Base-by-base conservation (phyloP, 2,329 filamentous ascomycete species). In the Escovopsis sp. region DNA sequence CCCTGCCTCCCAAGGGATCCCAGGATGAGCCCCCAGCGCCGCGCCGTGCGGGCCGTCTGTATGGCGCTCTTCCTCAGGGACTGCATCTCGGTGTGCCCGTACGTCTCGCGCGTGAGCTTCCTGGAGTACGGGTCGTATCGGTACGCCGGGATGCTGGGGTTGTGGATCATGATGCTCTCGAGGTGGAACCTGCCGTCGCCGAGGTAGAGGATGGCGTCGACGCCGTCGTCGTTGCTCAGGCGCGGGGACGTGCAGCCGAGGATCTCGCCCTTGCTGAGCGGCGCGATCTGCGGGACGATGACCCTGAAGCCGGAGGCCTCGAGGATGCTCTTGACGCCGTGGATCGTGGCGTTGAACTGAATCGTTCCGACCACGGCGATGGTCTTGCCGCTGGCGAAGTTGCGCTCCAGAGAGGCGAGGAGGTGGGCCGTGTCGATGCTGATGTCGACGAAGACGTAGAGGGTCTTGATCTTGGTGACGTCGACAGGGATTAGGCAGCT, bases 81-180 rank as follows among this genome's bases (percentile, higher is more conserved):
- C 55, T 94, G 84, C 73, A 98, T 91, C 57, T 94, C 87, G 23
- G 83, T 76, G 60, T 98, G 91, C 36, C 84, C 84, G 61, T 98
- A 98, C 23, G 75, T 82, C 64, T 98, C 93, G 49, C 85, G 80
- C 2, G 89, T 95, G 26, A 98, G 74, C 45, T 85, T 86, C 40
- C 89, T 77, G 10, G 87, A 91, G 65, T 98, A 98, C 0, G 93
- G 91, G 57, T 98, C 91, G 61, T 98, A 98, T 49, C 91, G 77
- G 64, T 95, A 98, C 2, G 93, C 89, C 1, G 89, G 85, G 33
- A 95, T 76, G 5, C 69, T 65, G 0, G 93, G 91, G 63, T 98
- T 98, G 58, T 96, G 91, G 51, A 98, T 98, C 89, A 98, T 98
- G 55, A 93, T 89, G 55, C 85, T 93, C 63, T 98, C 91, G 36